A percentile compares a stretch with the other conserved stretches of the same genome.
Conservation (phyloP, 495 filamentous ascomycete genomes). For the Annulohypoxylon bovei region DNA sequence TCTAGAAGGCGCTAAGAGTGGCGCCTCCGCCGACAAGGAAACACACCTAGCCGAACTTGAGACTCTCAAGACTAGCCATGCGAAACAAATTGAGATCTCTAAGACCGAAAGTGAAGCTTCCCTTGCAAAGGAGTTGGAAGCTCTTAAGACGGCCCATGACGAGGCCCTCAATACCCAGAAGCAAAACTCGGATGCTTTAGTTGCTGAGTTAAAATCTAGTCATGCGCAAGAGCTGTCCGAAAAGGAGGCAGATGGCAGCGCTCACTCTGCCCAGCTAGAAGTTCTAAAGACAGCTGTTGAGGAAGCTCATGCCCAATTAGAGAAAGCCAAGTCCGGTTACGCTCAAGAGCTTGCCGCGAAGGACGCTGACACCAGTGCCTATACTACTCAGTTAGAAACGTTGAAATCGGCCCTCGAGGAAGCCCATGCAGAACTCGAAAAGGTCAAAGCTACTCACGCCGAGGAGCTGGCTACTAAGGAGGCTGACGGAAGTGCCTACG, state of each 20-base stretch:
- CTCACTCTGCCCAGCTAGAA: conserved; percentile 44
- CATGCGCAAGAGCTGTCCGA: conserved; percentile 49
- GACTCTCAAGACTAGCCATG: conserved; percentile 58
- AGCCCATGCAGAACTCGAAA: conserved; percentile 38
- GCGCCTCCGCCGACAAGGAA: conserved; percentile 49
- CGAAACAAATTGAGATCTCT: conserved; percentile 55
- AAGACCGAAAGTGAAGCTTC: conserved; percentile 52
- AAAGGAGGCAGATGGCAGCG: conserved; percentile 41
- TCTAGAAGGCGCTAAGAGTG: conserved; percentile 55
- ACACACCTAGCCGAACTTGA: conserved; percentile 52
- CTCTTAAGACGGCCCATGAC: conserved; percentile 52
- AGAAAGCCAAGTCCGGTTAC: conserved; percentile 41
- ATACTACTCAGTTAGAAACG: conserved; percentile 42
- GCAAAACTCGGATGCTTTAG: conserved; percentile 41
- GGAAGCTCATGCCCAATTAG: conserved; percentile 31
- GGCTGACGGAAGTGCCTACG: conserved; percentile 39
- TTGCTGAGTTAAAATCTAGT: conserved; percentile 51
- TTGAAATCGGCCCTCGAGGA: conserved; percentile 40
- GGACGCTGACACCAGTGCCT: conserved; percentile 40
- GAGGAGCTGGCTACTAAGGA: conserved; percentile 44
- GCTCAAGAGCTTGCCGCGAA: conserved; percentile 48
- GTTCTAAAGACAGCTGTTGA: conserved; percentile 45
- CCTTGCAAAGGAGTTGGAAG: conserved; percentile 53
- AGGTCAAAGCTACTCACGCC: conserved; percentile 39
- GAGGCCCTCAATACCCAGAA: conserved; percentile 49